Evolutionary conservation across 73 alveolate genomes (phyloP), one percentile per base, ranked within the genome.

Genomic region (Paraurostyla sp.): DNA sequence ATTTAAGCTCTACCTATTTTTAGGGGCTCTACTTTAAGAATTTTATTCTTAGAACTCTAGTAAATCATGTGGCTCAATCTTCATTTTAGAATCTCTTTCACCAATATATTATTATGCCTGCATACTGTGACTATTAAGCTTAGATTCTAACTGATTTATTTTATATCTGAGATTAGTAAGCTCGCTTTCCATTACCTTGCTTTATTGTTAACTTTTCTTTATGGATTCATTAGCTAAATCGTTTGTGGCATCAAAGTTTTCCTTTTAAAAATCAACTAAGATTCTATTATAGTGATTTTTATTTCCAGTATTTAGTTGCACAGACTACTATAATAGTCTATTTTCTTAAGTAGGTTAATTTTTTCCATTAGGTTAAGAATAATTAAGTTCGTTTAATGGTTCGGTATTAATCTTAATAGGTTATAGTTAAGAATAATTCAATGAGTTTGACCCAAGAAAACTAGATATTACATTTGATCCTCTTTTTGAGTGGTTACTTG

Each of bases 101-200:
- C 69, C 13, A 16, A 45, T 11, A 60, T 60, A 16, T 7, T 32
- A 13, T 30, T 60, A 45, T 16, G 50, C 50, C 4, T 60, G 32
- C 50, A 60, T 3, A 23, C 78, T 60, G 25, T 60, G 78, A 60
- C 23, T 25, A 30, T 60, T 60, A 13, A 60, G 50, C 23, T 60
- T 60, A 29, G 78, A 60, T 32, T 60, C 78, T 60, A 60, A 27
- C 50, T 60, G 13, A 29, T 60, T 60, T 9, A 60, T 60, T 60
- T 60, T 60, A 60, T 60, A 60, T 33, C 78, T 25, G 7, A 60
- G 49, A 27, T 60, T 50, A 60, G 78, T 30, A 30, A 60, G 78
- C 32, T 60, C 78, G 32, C 15, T 60, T 32, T 60, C 78, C 78
- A 60, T 60, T 9, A 60, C 3, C 13, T 25, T 25, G 32, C 78